Base-by-base conservation (phyloP, 2,329 filamentous ascomycete genomes). In the Aspergillus fumigatus region DNA sequence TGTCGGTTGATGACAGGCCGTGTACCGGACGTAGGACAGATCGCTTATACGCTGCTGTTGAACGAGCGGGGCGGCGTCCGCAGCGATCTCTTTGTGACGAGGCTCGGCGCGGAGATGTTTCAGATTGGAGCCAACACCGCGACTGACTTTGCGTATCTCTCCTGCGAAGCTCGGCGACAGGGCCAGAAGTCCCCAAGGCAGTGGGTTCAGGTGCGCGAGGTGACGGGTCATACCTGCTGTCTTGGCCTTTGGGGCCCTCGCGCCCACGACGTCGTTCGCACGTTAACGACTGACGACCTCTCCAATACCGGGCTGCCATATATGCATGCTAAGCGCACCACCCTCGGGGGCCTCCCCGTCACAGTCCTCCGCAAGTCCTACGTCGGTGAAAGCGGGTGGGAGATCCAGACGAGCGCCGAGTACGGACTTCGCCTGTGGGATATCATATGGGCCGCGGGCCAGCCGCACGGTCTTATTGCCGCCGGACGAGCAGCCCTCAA, bases 201-300 rank as follows among this genome's bases (percentile, higher is more conserved):
- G 45, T 80, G 75, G 70, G 79, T 78, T 0, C 76, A 81, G 17
- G 80, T 87, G 0, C 79, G 80, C 32, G 84, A 87, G 45, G 76
- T 86, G 48, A 87, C 84, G 0, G 81, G 82, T 1, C 79, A 77
- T 3, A 85, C 83, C 0, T 86, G 84, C 64, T 82, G 81, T 57
- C 76, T 87, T 21, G 84, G 84, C 0, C 79, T 87, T 17, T 87
- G 84, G 83, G 84, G 84, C 0, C 85, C 85, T 48, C 76, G 73
- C 10, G 75, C 84, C 0, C 72, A 75, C 3, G 78, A 84, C 2
- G 79, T 87, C 0, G 75, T 87, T 40, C 62, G 68, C 4, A 63
- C 66, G 0, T 68, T 82, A 56, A 68, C 53, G 45, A 54, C 56
- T 0, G 62, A 67, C 11, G 66, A 69, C 14, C 59, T 71, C 38